Conservation (phyloP, 257 asterid species). For the Petunia secreta region DNA sequence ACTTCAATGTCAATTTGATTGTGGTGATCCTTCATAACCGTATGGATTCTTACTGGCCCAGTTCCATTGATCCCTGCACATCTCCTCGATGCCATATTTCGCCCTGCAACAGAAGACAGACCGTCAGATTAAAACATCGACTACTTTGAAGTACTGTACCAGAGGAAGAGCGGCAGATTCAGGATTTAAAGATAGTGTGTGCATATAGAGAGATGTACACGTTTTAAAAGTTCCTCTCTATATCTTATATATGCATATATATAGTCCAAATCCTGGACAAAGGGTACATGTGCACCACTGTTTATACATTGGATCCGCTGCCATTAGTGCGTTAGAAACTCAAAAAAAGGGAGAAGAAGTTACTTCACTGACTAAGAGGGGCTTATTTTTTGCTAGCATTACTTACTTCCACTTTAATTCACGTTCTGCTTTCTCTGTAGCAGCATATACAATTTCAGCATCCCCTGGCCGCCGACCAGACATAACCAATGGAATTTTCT, state of each 20-base stretch:
- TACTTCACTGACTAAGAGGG: background rate
- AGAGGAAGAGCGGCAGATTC: background rate
- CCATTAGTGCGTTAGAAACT: background rate
- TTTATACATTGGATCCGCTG: too few relatives aligned
- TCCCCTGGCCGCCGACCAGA: conserved; percentile 96
- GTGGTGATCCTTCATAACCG: conserved; percentile 57
- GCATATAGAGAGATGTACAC: too few relatives aligned
- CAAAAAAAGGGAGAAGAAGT: too few relatives aligned
- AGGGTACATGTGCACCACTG: background rate
- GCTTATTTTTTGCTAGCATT: background rate
- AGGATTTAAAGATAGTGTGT: background rate
- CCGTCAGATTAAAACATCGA: background rate
- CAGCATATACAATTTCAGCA: conserved; percentile 88
- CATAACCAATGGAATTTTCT: conserved; percentile 87
- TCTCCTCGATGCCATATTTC: conserved; percentile 74
- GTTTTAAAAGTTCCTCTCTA: background rate
- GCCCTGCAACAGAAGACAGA: conserved; percentile 49
- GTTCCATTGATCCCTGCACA: conserved; percentile 97
- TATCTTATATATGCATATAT: background rate
- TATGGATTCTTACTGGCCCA: conserved; percentile 98
- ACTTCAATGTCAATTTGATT: conserved; percentile 21
- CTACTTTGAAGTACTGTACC: too few relatives aligned
- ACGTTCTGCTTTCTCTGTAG: conserved; percentile 82
- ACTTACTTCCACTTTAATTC: conserved; percentile 97
- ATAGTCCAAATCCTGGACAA: background rate